Evolutionary conservation across 2,329 filamentous ascomycete genomes (phyloP), one percentile per base, ranked within the genome.

Genomic region (Bimuria novae-zelandiae): DNA sequence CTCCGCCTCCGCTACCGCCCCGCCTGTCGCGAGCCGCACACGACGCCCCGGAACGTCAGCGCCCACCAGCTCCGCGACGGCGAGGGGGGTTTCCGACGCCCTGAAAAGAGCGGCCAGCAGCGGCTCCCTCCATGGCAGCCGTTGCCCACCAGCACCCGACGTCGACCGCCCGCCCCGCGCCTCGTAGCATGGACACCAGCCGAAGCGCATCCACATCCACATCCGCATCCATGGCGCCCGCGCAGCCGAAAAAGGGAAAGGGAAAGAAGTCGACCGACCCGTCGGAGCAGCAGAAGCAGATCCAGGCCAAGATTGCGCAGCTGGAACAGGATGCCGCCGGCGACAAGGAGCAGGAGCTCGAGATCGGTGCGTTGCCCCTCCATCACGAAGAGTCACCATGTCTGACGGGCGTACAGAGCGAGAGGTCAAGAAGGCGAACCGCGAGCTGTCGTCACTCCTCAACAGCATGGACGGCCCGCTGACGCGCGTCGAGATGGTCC

Each of bases 221-320:
- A 55, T 71, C 74, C 16, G 69, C 70, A 21, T 69, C 77, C 61
- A 78, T 80, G 52, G 73, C 78, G 33, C 69, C 77, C 55, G 70
- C 77, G 48, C 70, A 71, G 43, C 76, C 84, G 51, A 94, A 92
- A 79, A 94, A 94, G 76, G 84, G 81, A 51, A 96, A 95, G 78
- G 85, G 82, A 63, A 96, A 95, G 79, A 96, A 95, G 77, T 80
- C 84, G 8, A 79, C 90, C 60, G 92, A 96, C 72, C 89, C 90
- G 17, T 90, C 85, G 65, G 94, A 97, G 76, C 92, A 92, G 41
- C 91, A 91, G 56, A 95, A 96, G 76, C 83, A 97, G 60, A 84
- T 99, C 46, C 89, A 92, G 58, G 91, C 92, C 57, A 91, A 95
- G 70, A 97, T 99, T 71, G 93, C 92, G 19, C 94, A 97, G 77